Conservation (phyloP, 2,329 filamentous ascomycete genomes). For the Rhynchosporium agropyri region DNA sequence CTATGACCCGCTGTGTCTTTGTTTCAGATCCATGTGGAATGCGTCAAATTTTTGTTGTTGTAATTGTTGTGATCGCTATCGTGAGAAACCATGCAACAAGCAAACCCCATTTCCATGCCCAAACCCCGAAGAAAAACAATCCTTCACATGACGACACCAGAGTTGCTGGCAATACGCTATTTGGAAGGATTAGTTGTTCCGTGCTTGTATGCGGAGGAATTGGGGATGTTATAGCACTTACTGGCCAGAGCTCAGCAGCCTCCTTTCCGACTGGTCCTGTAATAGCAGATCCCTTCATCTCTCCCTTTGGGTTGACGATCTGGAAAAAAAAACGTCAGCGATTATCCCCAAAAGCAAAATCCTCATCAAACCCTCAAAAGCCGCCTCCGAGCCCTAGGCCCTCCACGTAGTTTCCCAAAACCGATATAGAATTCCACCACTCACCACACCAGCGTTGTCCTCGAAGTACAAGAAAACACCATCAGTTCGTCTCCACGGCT, state of each 20-base stretch:
- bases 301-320: conserved; percentile 99
- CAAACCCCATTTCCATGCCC: conserved; percentile 33
- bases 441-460: conserved; percentile 98
- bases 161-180: conserved; percentile 99
- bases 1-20: not conserved
- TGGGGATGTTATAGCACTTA: conserved; percentile 53
- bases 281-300: conserved; percentile 99
- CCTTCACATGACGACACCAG: conserved; percentile 98
- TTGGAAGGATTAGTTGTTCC: conserved; percentile 28
- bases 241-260: conserved; percentile 98
- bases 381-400: not conserved
- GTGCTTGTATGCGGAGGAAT: conserved; percentile 19
- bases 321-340: conserved; percentile 50
- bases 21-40: conserved; percentile 21
- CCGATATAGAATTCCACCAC: conserved; percentile 46
- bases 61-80: conserved; percentile 32
- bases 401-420: not conserved
- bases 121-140: conserved; percentile 40
- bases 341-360: not conserved
- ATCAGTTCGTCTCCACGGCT: conserved; percentile 98
- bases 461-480: conserved; percentile 99
- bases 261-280: conserved; percentile 99
- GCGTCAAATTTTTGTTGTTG: conserved; percentile 24
- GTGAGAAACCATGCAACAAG: conserved; percentile 29
- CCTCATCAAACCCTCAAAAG: not conserved